Conservation (phyloP, 2,329 filamentous ascomycete species). For the Fusarium redolens region DNA sequence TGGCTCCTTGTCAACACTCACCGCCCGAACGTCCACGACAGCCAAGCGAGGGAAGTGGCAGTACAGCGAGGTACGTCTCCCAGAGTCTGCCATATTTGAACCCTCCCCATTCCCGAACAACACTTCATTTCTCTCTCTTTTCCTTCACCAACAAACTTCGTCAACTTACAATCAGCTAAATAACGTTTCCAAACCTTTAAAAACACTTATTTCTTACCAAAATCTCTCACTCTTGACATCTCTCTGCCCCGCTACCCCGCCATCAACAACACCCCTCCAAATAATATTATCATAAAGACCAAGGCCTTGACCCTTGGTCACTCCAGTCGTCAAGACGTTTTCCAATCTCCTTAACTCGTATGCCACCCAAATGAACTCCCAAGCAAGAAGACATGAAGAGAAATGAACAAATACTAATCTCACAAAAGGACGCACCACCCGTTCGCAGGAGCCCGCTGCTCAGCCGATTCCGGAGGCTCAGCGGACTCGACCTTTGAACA, state of each 20-base stretch:
- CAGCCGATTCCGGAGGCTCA: slow-evolving; percentile 86
- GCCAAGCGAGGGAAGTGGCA: slow-evolving; percentile 14
- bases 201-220: slow-evolving; percentile 9
- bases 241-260: slow-evolving; percentile 43
- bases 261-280: slow-evolving; percentile 37
- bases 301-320: slow-evolving; percentile 67
- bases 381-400: background rate
- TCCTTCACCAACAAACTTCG: slow-evolving; percentile 28
- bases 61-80: slow-evolving; percentile 18
- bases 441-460: slow-evolving; percentile 96
- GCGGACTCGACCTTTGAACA: slow-evolving; percentile 72
- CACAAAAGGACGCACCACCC: slow-evolving; percentile 84
- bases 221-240: slow-evolving; percentile 18
- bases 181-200: slow-evolving; percentile 4
- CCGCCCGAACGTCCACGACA: slow-evolving; percentile 33
- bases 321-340: slow-evolving; percentile 88
- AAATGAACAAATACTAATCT: slow-evolving; percentile 41
- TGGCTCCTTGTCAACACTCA: slow-evolving; percentile 37
- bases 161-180: slow-evolving; percentile 19
- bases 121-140: slow-evolving; percentile 11
- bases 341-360: slow-evolving; percentile 98
- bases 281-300: slow-evolving; percentile 55
- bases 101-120: slow-evolving; percentile 29
- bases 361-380: slow-evolving; percentile 50
- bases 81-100: slow-evolving; percentile 36